These are phyloP conservation scores for Closterium sp. DNA, from an alignment of 139 green algal genomes.

Conservation along the genomic window DNA sequence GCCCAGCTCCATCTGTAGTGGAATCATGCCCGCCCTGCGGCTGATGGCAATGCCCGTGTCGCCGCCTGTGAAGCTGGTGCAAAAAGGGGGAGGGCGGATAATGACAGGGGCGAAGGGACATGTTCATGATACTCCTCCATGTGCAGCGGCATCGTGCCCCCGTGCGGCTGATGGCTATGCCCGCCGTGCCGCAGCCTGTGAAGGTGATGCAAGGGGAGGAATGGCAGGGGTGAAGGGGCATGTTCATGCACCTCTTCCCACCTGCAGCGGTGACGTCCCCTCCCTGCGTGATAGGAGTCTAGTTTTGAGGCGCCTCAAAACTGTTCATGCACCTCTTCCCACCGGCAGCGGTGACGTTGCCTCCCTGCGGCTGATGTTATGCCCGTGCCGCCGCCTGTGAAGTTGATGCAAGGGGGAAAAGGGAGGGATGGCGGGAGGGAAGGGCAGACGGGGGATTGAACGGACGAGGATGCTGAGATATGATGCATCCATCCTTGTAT, in stretches of 20 bases:
- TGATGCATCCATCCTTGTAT: too few species aligned
- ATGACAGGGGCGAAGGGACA: background rate
- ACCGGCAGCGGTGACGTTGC: conserved; percentile 91
- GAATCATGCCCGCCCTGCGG: conserved; percentile 89
- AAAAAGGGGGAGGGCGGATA: background rate
- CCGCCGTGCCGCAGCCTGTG: conserved; percentile 55
- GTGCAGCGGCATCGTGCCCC: conserved; percentile 89
- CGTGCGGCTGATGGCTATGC: conserved; percentile 76
- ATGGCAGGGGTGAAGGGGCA: background rate
- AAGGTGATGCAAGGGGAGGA: conserved; percentile 34
- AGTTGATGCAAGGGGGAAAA: conserved; percentile 21
- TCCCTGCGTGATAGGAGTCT: too few species aligned
- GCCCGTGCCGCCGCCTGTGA: conserved; percentile 58
- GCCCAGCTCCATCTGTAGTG: conserved; percentile 96
- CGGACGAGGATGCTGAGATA: too few species aligned
- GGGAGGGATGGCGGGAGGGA: background rate
- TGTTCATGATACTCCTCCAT: conserved; percentile 60
- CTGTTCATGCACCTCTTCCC: too few species aligned
- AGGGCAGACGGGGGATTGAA: background rate
- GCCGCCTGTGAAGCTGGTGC: conserved; percentile 52
- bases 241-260: conserved; percentile 46
- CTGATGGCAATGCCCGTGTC: conserved; percentile 69
- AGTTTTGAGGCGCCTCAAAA: too few species aligned
- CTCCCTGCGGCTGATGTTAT: conserved; percentile 79
- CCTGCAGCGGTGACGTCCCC: too few species aligned